These are phyloP conservation scores for Phytophthora kernoviae DNA, from an alignment of 352 stramenopile genomes.

Conservation along the genomic window DNA sequence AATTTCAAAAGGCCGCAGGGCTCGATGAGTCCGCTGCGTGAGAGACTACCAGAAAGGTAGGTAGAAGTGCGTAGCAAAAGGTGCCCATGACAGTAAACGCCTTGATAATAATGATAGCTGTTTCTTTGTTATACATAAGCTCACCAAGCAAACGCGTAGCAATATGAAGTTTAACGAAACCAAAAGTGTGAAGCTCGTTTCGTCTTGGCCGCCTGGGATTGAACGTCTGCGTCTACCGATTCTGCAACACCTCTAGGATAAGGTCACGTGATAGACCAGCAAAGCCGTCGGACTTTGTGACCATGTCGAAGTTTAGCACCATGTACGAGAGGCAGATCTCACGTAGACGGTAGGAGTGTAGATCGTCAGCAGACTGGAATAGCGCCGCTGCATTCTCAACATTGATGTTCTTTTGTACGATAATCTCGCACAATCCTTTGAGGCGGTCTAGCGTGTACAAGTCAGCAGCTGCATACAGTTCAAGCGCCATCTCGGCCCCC, in stretches of 20 bases:
- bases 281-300: conserved; percentile 92
- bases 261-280: conserved; percentile 83
- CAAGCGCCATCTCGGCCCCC: conserved; percentile 91
- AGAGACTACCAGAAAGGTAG: conserved; percentile 6
- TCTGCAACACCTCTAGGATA: conserved; percentile 90
- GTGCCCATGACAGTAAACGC: neutral
- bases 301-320: conserved; percentile 90
- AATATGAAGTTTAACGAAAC: conserved; percentile 28
- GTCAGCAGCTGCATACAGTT: conserved; percentile 94
- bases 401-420: conserved; percentile 90
- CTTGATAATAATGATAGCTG: conserved; percentile 41
- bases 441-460: conserved; percentile 95
- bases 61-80: neutral
- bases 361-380: conserved; percentile 86
- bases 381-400: conserved; percentile 87
- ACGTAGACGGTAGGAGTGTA: conserved; percentile 80
- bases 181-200: conserved; percentile 23
- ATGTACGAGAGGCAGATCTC: conserved; percentile 92
- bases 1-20: conserved; percentile 69
- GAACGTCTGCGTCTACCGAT: conserved; percentile 52
- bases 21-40: conserved; percentile 28
- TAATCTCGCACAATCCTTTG: conserved; percentile 91
- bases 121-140: conserved; percentile 39
- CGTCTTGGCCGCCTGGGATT: conserved; percentile 14
- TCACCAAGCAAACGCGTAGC: conserved; percentile 21